Evolutionary conservation across 1,139 yeast species (phyloP).

Genomic region (Blastobotrys proliferans): DNA sequence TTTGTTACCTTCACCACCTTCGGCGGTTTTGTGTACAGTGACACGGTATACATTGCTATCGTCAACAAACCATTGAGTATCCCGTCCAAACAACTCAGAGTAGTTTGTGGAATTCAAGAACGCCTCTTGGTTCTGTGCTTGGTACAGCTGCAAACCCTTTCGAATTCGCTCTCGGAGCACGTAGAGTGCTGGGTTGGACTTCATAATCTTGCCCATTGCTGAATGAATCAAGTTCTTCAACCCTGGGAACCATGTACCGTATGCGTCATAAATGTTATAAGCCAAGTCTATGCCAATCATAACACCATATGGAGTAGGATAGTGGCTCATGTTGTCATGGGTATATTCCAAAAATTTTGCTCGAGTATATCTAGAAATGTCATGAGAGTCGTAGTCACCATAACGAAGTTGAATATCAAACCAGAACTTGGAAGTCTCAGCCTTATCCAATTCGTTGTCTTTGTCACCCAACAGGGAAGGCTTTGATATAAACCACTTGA

Average conservation of each 20-base stretch:
- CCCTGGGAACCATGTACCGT: slow-evolving; percentile 98
- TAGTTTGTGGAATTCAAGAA: slow-evolving; percentile 84
- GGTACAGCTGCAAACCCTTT: slow-evolving; percentile 89
- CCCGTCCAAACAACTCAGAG: slow-evolving; percentile 82
- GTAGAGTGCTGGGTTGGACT: slow-evolving; percentile 87
- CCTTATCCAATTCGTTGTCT: slow-evolving; percentile 37
- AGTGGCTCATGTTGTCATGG: slow-evolving; percentile 74
- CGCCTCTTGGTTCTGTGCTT: slow-evolving; percentile 91
- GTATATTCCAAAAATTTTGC: slow-evolving; percentile 93
- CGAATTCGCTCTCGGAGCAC: slow-evolving; percentile 91
- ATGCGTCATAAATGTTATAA: slow-evolving; percentile 92
- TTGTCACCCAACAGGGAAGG: slow-evolving; percentile 67
- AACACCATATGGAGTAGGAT: slow-evolving; percentile 92
- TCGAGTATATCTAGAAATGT: slow-evolving; percentile 87
- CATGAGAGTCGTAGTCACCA: slow-evolving; percentile 98
- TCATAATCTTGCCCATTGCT: slow-evolving; percentile 93
- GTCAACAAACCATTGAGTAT: slow-evolving; percentile 79
- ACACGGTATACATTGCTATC: slow-evolving; percentile 93
- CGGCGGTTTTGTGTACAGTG: slow-evolving; percentile 87
- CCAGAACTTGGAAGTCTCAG: slow-evolving; percentile 77
- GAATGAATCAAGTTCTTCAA: slow-evolving; percentile 83
- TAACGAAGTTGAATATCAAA: slow-evolving; percentile 90
- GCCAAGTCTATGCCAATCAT: slow-evolving; percentile 91
- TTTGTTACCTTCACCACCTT: slow-evolving; percentile 88
- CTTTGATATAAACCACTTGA: slow-evolving; percentile 78